Percentiles rank a stretch among this genome's conserved stretches.
Conservation (phyloP, 257 asterid species). For the Verbena officinalis region DNA sequence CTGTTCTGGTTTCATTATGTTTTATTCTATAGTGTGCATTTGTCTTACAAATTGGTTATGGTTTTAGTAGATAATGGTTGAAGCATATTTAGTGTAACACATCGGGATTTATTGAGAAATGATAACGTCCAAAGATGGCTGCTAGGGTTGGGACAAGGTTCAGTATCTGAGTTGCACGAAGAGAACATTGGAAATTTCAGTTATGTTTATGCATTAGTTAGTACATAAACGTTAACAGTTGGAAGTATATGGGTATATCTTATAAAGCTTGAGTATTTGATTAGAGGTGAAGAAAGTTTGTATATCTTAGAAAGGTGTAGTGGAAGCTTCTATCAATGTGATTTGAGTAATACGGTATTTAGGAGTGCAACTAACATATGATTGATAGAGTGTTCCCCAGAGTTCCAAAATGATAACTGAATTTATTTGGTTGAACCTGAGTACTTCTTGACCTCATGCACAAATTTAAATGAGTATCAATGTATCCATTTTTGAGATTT, state of each 20-base stretch:
- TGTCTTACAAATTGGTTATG: background rate
- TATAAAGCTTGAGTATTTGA: background rate
- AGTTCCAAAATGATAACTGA: background rate
- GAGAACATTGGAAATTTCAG: background rate
- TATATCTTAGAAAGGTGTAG: background rate
- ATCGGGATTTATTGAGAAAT: background rate
- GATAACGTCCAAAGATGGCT: background rate
- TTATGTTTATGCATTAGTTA: background rate
- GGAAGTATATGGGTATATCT: background rate
- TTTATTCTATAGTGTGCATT: background rate
- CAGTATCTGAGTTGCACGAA: conserved; percentile 1
- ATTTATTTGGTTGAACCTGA: conserved; percentile 1
- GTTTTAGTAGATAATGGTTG: background rate
- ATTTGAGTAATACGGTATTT: background rate
- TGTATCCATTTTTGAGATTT: background rate
- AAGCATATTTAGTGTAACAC: background rate
- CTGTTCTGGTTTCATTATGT: background rate
- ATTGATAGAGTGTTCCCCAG: background rate
- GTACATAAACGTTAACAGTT: background rate
- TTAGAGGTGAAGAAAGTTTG: background rate
- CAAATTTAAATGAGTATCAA: background rate
- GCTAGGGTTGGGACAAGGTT: background rate
- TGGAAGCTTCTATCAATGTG: background rate
- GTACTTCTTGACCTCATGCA: background rate
- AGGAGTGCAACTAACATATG: background rate